Base-by-base conservation (phyloP, 768 basidiomycete genomes). In the Pleurotus giganteus region DNA sequence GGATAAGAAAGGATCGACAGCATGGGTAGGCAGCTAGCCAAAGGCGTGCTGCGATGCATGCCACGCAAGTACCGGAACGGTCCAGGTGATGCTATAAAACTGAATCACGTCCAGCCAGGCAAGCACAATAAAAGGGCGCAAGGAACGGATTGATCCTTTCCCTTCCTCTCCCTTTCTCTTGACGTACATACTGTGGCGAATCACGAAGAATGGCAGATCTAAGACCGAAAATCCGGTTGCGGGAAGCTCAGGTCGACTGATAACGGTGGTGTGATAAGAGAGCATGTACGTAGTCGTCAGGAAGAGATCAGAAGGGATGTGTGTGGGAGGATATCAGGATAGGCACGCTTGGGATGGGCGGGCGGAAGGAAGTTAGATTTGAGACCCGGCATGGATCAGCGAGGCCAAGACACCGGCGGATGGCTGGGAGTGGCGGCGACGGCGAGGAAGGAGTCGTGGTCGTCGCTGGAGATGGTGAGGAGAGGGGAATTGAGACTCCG, bases 301-400 rank as follows among this genome's bases (percentile, higher is more conserved):
- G 49, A 34, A 36, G 31, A 24, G 49, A 51, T 51, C 49, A 51
- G 49, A 51, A 51, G 49, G 49, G 46, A n/a, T n/a, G 19, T n/a
- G 34, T 51, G 49, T 51, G 49, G 32, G 49, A 51, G 49, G 32
- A 32, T 17, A 45, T 24, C 44, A 45, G 44, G 49, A 51, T 51
- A 29, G 37, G 32, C 49, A 51, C 24, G 34, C 23, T 51, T 24
- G 34, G 32, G 37, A 26, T 8, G 44, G 27, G 44, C 12, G 44
- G 44, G 21, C 12, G 44, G 21, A 45, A 45, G 23, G 44, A 41
- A n/a, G 7, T 45, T 45, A 45, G 11, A 45, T 45, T 26, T 26
- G 44, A 45, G 44, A 45, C 21, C 9, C 44, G 44, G 44, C 13
- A 41, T 41, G 13, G 39, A 41, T 41, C 12, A 41, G 9, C 19